Base-by-base conservation (phyloP, 768 basidiomycete species). In the Tylopilus balloui region DNA sequence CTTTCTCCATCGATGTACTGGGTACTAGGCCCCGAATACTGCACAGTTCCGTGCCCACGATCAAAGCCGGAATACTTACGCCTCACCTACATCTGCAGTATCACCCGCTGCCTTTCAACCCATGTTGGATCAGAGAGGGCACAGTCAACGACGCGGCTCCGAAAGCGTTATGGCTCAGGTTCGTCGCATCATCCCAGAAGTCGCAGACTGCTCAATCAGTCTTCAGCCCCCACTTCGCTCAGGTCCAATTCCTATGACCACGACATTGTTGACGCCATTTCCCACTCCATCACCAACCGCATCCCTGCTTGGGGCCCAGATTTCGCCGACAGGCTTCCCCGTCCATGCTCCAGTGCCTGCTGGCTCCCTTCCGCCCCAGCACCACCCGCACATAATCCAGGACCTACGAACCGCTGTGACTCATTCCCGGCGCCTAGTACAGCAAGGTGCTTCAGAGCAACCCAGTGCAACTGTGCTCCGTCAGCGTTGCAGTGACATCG, bases 271-370 rank as follows among this genome's bases (percentile, higher is more conserved):
- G 27, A 38, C 55, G 6, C 50, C 54, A 25, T 54, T 60, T 21
- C 58, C 63, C 39, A 58, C 63, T 43, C 58, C 63, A 15, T 55
- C 58, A 3, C 52, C 45, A 13, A 60, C 48, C 32, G 51, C 45
- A 31, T 20, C 52, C n/a, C 17, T 50, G 3, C 13, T 28, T 13
- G 28, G n/a, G 17, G 34, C 45, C 9, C 63, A 54, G 34, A 42
- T 45, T 15, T 43, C 47, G 6, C 54, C 51, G 1, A 43, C 41
- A 2, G 40, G 45, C 17, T 50, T 63, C 27, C 48, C 55, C 4
- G 45, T 57, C 6, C 48, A 53, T n/a, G 8, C 55, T 1, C n/a
- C 51, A 1, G 34, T 51, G 14, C 47, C 52, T 17, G 42, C 42
- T 43, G 57, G 24, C 3, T 44, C 51, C 21, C 41, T 54, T 36